These are phyloP conservation scores for Flaveria brownii DNA, from an alignment of 129 eudicot species.

Conservation along the genomic window DNA sequence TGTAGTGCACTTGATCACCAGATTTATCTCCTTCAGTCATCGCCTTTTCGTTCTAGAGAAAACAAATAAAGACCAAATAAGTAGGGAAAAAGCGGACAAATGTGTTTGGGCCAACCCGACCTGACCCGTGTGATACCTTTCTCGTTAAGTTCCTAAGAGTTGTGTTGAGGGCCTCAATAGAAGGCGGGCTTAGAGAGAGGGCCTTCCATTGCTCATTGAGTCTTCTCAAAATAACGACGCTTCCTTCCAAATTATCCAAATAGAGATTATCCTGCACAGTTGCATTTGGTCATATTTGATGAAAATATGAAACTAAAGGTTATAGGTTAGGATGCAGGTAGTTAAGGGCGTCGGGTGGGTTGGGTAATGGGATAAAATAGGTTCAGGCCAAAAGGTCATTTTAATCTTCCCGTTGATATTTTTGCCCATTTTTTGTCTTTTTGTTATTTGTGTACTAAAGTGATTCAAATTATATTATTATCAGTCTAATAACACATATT, in stretches of 20 bases:
- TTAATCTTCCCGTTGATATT: background rate
- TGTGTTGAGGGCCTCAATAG: conserved; percentile 51
- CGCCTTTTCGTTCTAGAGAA: conserved; percentile 64
- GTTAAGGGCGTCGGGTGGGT: background rate
- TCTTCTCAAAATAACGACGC: conserved; percentile 56
- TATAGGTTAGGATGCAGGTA: background rate
- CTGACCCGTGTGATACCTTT: conserved; percentile 41
- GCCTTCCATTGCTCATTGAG: conserved; percentile 70
- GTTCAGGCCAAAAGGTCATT: background rate
- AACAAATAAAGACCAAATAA: background rate
- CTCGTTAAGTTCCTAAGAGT: conserved; percentile 69
- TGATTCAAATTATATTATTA: background rate
- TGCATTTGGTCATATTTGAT: background rate
- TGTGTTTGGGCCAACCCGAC: background rate
- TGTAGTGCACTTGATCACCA: conserved; percentile 43
- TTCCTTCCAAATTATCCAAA: conserved; percentile 63
- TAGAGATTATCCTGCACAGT: conserved; percentile 64
- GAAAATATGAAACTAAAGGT: background rate
- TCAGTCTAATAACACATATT: background rate
- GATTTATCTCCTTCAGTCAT: conserved; percentile 50
- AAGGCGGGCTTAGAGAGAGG: conserved; percentile 52
- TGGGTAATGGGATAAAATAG: background rate
- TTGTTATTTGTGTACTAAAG: background rate
- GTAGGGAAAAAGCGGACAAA: background rate
- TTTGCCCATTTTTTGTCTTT: background rate